These are phyloP conservation scores for Termitomyces sp. DNA, from an alignment of 768 basidiomycete genomes.

Conservation along the genomic window DNA sequence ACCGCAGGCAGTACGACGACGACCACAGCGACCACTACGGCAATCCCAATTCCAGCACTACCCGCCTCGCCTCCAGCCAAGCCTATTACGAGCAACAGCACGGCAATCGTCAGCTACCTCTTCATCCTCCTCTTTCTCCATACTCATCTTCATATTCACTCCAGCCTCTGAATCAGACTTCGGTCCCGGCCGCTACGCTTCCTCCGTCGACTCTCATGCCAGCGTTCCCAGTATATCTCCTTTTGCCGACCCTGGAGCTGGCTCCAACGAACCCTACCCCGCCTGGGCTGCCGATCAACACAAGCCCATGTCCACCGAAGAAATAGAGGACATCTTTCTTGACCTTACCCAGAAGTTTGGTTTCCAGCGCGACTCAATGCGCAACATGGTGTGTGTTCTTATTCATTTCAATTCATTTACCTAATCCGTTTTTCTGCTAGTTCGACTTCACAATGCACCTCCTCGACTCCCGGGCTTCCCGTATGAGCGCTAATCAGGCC, in stretches of 20 bases:
- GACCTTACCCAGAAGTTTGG: conserved; percentile 99
- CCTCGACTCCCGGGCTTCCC: conserved; percentile 95
- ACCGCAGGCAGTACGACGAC: conserved; percentile 37
- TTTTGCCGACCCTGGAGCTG: conserved; percentile 50
- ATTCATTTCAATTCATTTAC: conserved; percentile 5
- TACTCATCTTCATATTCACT: conserved; percentile 12
- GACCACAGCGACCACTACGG: conserved; percentile 48
- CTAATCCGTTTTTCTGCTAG: conserved; percentile 29
- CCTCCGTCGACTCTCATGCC: conserved; percentile 57
- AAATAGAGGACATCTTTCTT: conserved; percentile 98
- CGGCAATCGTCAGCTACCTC: conserved; percentile 16
- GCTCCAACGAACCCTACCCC: conserved; percentile 72
- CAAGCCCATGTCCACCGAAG: conserved; percentile 95
- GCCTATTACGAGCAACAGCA: conserved; percentile 34
- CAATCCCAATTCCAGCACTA: conserved; percentile 47
- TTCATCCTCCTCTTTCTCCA: background rate
- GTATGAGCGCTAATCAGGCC: conserved; percentile 96
- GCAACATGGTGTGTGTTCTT: conserved; percentile 67
- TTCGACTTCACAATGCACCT: conserved; percentile 98
- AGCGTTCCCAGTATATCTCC: conserved; percentile 56
- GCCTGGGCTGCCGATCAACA: conserved; percentile 92
- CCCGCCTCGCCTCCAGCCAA: conserved; percentile 46
- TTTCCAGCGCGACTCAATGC: conserved; percentile 94
- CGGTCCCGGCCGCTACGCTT: conserved; percentile 40
- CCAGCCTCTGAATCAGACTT: conserved; percentile 29